Base-by-base conservation (phyloP, 2,329 filamentous ascomycete species). In the Davidsoniella australis region DNA sequence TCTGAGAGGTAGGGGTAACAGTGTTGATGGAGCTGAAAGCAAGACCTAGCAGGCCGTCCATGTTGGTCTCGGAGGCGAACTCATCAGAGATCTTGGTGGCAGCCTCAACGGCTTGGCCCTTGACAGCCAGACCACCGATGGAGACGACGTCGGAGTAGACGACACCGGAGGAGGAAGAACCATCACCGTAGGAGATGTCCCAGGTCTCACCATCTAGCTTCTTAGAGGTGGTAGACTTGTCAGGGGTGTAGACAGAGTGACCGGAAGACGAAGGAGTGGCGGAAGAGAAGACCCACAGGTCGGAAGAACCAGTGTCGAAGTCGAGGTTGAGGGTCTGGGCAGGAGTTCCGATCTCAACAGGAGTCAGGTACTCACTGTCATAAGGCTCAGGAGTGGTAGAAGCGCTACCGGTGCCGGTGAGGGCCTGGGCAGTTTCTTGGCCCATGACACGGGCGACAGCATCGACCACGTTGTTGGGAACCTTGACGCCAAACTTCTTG, bases 21-120 rank as follows among this genome's bases (percentile, higher is more conserved):
- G 65, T 68, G 57, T 70, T 71, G 52, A 69, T 59, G 14, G 48
- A 55, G 47, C 63, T 63, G 49, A 70, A 70, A 0, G 60, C 67
- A 1, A 70, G 58, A 2, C 68, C 68, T 4, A 71, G 56, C 3
- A 71, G 59, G 1, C 68, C 68, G 20, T 41, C 45, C 29, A 48
- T 62, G 40, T 62, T 58, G 8, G 58, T 51, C 44, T 66, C 60
- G 9, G 60, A 54, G 9, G 63, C 62, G 52, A 71, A 68, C 23
- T 62, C 57, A 1, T 51, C 36, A 16, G 66, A 68, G 18, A 70
- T 66, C 23, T 61, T 57, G 7, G 57, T 59, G 4, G 68, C 68
- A 37, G 62, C 59, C 55, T 70, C 66, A 16, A 71, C 64, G 14
- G 68, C 66, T 52, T 71, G 67, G 0, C 55, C 55, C 37, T 54